Conservation (phyloP, 2,329 filamentous ascomycete genomes). For the Thielaviopsis euricoi region DNA sequence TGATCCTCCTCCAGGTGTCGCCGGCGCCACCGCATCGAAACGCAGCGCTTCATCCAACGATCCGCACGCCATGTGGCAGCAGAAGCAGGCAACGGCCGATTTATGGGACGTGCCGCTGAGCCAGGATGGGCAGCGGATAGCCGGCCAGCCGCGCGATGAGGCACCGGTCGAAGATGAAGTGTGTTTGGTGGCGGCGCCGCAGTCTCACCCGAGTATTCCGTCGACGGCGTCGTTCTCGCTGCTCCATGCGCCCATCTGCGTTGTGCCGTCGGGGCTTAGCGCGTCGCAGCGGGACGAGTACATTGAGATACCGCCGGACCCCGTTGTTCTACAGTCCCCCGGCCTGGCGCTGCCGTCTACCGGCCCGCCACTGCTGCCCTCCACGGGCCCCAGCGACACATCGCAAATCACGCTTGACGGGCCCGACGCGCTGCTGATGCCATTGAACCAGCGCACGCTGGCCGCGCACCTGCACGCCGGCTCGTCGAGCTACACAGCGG, state of each 20-base stretch:
- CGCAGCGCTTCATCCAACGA: not conserved
- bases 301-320: not conserved
- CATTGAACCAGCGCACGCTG: not conserved
- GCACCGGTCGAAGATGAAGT: too few species aligned
- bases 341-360: not conserved
- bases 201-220: not conserved
- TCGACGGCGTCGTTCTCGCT: not conserved
- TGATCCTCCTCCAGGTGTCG: too few species aligned
- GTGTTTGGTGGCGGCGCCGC: too few species aligned
- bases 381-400: not conserved
- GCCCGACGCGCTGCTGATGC: not conserved
- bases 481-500: not conserved
- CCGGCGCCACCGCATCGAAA: not conserved
- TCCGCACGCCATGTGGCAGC: too few species aligned
- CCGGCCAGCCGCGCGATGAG: too few species aligned
- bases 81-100: not conserved
- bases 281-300: not conserved
- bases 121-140: not conserved
- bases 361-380: too few species aligned
- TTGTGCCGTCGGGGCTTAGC: not conserved
- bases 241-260: not conserved
- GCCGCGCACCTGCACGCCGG: not conserved
- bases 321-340: too few species aligned
- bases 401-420: not conserved
- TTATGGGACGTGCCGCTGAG: not conserved